Evolutionary conservation across 2,329 filamentous ascomycete genomes (phyloP), one percentile per base, ranked within the genome.

Genomic region (Microthyrium microscopicum): DNA sequence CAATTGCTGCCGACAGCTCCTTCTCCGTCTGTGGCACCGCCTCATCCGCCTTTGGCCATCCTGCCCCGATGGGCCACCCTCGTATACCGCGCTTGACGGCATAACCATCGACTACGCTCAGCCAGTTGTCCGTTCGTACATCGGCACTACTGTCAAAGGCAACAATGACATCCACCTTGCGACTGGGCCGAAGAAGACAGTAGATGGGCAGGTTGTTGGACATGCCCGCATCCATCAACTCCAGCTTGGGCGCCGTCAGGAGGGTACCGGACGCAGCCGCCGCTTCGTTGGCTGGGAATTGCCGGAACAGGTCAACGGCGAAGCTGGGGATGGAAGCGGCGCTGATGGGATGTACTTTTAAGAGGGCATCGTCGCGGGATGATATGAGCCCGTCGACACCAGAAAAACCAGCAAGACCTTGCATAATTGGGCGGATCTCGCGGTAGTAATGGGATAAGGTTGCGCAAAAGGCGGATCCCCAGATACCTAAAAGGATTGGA

Each of bases 201-300:
- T 98, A 98, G 26, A 95, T 85, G 2, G 89, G 89, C 6, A 98
- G 64, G 48, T 98, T 98, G 52, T 98, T 95, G 42, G 81, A 91
- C 89, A 98, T 98, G 32, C 89, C 89, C 2, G 89, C 85, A 53
- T 98, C 89, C 85, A 94, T 95, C 12, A 66, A 53, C 35, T 63
- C 56, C 24, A 65, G 50, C 50, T 92, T 77, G 28, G 75, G 64
- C 11, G 65, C 66, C 13, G 70, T 62, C 45, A 80, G 74, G 25
- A 93, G 70, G 37, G 72, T 83, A 20, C 76, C 70, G 0, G 89
- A 84, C n/a, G 77, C 78, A 0, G 81, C 80, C 1, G 26, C 20
- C 7, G 22, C 22, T 9, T 9, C 9, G 15, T 9, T 18, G 9
- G 69, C 56, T 1, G 83, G 78, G 5, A 98, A 62, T 39, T 70